Evolutionary conservation across 2,329 filamentous ascomycete genomes (phyloP).

Genomic region (Hypoxylon sp.): DNA sequence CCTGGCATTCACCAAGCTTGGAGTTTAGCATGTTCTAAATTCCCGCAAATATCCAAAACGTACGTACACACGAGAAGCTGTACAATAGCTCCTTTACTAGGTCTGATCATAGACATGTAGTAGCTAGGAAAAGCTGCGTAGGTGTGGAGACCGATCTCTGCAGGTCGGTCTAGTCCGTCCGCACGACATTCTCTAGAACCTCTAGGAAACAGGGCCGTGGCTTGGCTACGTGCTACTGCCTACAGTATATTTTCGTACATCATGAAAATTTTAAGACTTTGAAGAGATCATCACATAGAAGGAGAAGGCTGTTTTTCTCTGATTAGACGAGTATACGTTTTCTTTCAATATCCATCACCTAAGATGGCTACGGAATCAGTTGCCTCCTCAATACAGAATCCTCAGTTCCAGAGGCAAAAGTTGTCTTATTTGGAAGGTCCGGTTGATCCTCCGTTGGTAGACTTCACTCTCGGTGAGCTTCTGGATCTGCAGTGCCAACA

Average conservation of each 20-base stretch:
- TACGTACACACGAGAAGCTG: conserved; percentile 6
- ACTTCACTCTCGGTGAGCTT: conserved; percentile 80
- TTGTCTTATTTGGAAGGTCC: conserved; percentile 77
- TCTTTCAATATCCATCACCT: background rate
- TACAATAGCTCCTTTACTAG: background rate
- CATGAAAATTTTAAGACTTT: background rate
- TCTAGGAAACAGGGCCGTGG: conserved; percentile 9
- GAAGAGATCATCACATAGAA: conserved; percentile 1
- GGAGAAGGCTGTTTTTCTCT: background rate
- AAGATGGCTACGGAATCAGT: conserved; percentile 51
- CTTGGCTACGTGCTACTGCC: conserved; percentile 2
- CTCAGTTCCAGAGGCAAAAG: conserved; percentile 54
- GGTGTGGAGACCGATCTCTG: conserved; percentile 26
- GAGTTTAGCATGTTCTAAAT: conserved; percentile 6
- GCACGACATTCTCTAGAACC: conserved; percentile 14
- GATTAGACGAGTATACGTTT: conserved; percentile 4
- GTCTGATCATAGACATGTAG: background rate
- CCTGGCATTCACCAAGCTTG: background rate
- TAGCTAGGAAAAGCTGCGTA: conserved; percentile 21
- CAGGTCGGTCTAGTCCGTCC: conserved; percentile 16
- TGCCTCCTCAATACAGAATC: conserved; percentile 32
- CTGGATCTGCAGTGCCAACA: conserved; percentile 78
- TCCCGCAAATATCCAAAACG: background rate
- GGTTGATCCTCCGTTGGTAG: conserved; percentile 76
- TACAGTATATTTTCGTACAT: conserved; percentile 8